Base-by-base conservation (phyloP, 2,329 filamentous ascomycete genomes). In the Sporothrix brunneoviolacea region DNA sequence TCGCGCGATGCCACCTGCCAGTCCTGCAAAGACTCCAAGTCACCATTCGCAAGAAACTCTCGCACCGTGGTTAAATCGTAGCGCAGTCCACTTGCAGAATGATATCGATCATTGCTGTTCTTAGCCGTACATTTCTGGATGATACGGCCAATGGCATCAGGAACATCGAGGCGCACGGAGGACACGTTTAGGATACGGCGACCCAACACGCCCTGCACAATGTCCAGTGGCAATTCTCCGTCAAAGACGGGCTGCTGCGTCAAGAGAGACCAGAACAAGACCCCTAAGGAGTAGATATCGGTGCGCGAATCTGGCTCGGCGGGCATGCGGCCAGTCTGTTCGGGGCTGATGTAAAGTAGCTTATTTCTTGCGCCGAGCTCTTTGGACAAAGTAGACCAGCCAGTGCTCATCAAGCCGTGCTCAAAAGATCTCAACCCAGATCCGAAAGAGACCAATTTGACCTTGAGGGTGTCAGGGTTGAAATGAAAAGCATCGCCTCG, bases 61-160 rank as follows among this genome's bases (percentile, higher is more conserved):
- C 88, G 83, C 5, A 95, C 82, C 59, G 83, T 77, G 46, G 82
- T 67, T 44, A 97, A 69, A 63, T 97, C 91, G 61, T 88, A 76
- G 57, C 89, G 89, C 52, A 96, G 76, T 2, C 91, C 91, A 52
- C 88, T 90, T 1, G 87, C 86, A 6, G 89, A 95, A 60, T 95
- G 86, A 64, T 96, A 97, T 13, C 91, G 82, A 52, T 96, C 91
- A 51, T 82, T 79, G 42, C 95, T 87, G 53, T 84, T 86, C 66
- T 94, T 95, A 54, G 89, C 83, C 0, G 90, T 95, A 78, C 94
- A 95, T 64, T 90, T 94, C 63, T 91, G 86, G 36, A 97, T 88
- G 38, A 96, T 86, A 28, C 80, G 78, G 1, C 86, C 86, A 37
- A 96, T 73, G 8, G 86, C 84, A 52, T 94, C 88, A 0, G 91